Evolutionary conservation across 305 asterid genomes (phyloP).

Genomic region (Fraxinus paxiana): DNA sequence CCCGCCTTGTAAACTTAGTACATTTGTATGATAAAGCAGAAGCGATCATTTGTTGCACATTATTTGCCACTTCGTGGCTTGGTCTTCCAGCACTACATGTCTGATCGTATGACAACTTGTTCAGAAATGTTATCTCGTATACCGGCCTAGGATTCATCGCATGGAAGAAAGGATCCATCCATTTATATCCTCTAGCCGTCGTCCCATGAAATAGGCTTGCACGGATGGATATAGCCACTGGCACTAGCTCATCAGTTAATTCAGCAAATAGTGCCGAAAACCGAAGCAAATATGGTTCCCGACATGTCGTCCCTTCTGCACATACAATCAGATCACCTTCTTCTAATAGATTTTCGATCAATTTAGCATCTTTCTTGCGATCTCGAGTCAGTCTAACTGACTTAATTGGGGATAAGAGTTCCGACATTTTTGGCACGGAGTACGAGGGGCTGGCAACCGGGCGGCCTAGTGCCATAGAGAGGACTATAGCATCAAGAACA

Average conservation of each 20-base stretch:
- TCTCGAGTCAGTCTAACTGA: constrained; percentile 6
- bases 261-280: constrained; percentile 28
- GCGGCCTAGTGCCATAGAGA: constrained; percentile 1
- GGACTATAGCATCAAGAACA: background rate
- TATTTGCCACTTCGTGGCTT: constrained; percentile 46
- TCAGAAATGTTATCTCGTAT: constrained; percentile 39
- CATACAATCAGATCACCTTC: constrained; percentile 1
- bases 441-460: constrained; percentile 1
- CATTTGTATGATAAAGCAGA: constrained; percentile 36
- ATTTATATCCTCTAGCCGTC: constrained; percentile 45
- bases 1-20: constrained; percentile 46
- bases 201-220: constrained; percentile 46
- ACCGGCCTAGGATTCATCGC: constrained; percentile 48
- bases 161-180: constrained; percentile 41
- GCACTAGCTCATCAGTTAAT: constrained; percentile 21
- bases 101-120: constrained; percentile 31
- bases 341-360: constrained; percentile 6
- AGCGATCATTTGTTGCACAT: constrained; percentile 38
- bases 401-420: constrained; percentile 8
- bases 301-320: constrained; percentile 28
- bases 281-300: constrained; percentile 23
- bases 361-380: constrained; percentile 2
- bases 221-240: constrained; percentile 31
- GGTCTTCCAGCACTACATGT: constrained; percentile 40
- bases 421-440: constrained; percentile 9